Evolutionary conservation across 768 basidiomycete genomes (phyloP), one percentile per base, ranked within the genome.

Genomic region (Myochromella boudieri): DNA sequence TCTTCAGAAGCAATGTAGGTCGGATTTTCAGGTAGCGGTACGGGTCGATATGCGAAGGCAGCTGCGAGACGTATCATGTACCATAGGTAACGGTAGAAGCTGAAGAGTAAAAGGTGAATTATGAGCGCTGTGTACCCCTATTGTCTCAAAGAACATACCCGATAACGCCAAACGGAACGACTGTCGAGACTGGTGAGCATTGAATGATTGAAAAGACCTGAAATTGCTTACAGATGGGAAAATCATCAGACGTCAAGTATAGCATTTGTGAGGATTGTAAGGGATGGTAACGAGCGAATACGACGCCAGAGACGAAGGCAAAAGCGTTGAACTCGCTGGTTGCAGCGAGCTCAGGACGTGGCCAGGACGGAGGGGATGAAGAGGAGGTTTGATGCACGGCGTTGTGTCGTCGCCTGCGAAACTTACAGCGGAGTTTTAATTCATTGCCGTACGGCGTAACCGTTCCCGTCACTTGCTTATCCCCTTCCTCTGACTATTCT

Each of bases 31-130:
- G 93, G 93, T 11, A 94, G 70, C 1, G 91, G 92, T 37, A 95
- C 82, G n/a, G 92, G 92, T 49, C 84, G 80, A 71, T 95, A 95
- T 33, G 85, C 81, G 57, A 77, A 74, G 18, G 80, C 78, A n/a
- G 91, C 93, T 27, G 79, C 67, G 22, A 95, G 63, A 62, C 92
- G 89, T 55, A 97, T 92, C 58, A 85, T 61, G 67, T 87, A 95
- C 93, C 92, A 95, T 48, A 95, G 75, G 72, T 95, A 95, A 34
- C 91, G 91, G 71, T 90, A 95, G 65, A 95, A 94, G 39, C 92
- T 93, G 64, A n/a, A n/a, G 12, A 51, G 21, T 31, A 22, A 17
- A 12, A 42, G 6, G 37, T 44, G 27, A 60, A 55, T 54, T 52
- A 53, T 49, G 31, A 41, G 37, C 37, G 32, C 34, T 18, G 21